Conservation (phyloP, 176 grass and related monocot species). For the Phoenix dactylifera region DNA sequence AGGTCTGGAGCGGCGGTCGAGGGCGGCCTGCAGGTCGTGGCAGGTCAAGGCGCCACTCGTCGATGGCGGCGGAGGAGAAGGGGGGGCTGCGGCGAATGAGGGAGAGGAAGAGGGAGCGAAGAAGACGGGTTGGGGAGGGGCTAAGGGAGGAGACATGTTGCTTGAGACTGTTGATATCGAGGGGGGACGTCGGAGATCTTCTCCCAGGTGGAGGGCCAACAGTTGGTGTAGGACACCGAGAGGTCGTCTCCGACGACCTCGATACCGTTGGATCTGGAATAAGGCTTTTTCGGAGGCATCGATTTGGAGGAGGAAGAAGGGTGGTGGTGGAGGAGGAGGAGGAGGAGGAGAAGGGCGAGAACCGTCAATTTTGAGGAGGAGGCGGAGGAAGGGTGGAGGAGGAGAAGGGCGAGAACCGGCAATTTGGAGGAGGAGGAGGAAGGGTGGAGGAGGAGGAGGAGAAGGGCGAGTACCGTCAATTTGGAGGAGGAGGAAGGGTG, state of each 20-base stretch:
- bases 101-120: slow-evolving; percentile 52
- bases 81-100: slow-evolving; percentile 28
- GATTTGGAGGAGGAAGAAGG: neutral
- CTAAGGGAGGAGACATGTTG: neutral
- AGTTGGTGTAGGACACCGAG: slow-evolving; percentile 46
- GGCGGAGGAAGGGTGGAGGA: slow-evolving; percentile 29
- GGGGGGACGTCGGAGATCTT: slow-evolving; percentile 14
- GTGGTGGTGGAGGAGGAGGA: no score
- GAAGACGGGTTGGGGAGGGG: slow-evolving; percentile 39
- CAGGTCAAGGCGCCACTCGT: slow-evolving; percentile 19
- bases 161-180: neutral
- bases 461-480: no score
- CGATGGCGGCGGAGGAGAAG: slow-evolving; percentile 23
- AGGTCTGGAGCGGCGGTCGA: slow-evolving; percentile 1
- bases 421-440: slow-evolving; percentile 56
- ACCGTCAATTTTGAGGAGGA: no score
- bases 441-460: neutral
- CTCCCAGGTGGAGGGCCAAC: no score
- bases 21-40: slow-evolving; percentile 15
- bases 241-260: slow-evolving; percentile 18
- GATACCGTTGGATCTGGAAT: no score
- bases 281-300: neutral
- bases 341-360: no score
- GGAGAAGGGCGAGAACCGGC: no score
- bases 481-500: no score